phyloP scores from a whole-genome alignment of 2,329 filamentous ascomycete genomes.

The Claviceps humidiphila region DNA sequence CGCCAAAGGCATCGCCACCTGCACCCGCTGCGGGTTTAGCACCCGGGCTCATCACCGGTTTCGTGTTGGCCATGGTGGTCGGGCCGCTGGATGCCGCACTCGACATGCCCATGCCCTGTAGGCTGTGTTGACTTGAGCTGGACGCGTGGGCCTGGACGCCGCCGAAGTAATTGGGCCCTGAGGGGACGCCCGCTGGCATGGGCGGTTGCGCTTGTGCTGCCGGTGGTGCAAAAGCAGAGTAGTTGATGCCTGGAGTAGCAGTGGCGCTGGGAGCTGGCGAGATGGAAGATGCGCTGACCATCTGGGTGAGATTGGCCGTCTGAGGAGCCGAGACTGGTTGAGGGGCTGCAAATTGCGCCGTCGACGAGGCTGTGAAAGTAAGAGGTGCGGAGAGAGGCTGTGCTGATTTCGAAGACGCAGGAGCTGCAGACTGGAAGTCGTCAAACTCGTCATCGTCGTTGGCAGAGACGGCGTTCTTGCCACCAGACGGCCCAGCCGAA shows the following conservation, averaged over 20 bases:
- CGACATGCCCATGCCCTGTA: conserved; percentile 15
- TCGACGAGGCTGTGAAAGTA: conserved; percentile 38
- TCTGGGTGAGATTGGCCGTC: conserved; percentile 64
- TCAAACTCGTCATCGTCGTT: conserved; percentile 85
- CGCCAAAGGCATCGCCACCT: conserved; percentile 78
- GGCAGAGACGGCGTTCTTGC: conserved; percentile 14
- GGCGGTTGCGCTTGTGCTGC: conserved; percentile 29
- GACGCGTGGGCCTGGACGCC: conserved; percentile 45
- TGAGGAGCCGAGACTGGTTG: conserved; percentile 76
- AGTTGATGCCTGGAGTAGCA: conserved; percentile 45
- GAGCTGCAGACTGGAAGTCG: conserved; percentile 84
- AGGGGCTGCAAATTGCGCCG: conserved; percentile 62
- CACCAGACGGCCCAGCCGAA: conserved; percentile 19
- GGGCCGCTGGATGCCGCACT: conserved; percentile 22
- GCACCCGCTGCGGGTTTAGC: conserved; percentile 42
- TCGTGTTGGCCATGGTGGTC: conserved; percentile 30
- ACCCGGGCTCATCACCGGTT: conserved; percentile 32
- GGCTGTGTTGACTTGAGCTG: conserved; percentile 16
- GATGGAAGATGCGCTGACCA: conserved; percentile 68
- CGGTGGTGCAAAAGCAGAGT: conserved; percentile 43
- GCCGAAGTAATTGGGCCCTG: conserved; percentile 89
- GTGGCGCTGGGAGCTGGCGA: conserved; percentile 55
- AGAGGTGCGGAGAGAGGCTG: conserved; percentile 34
- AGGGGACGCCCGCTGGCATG: conserved; percentile 53
- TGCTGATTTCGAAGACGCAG: conserved; percentile 36